Conservation (phyloP, 345 rosid genomes). For the Gossypium sturtianum region DNA sequence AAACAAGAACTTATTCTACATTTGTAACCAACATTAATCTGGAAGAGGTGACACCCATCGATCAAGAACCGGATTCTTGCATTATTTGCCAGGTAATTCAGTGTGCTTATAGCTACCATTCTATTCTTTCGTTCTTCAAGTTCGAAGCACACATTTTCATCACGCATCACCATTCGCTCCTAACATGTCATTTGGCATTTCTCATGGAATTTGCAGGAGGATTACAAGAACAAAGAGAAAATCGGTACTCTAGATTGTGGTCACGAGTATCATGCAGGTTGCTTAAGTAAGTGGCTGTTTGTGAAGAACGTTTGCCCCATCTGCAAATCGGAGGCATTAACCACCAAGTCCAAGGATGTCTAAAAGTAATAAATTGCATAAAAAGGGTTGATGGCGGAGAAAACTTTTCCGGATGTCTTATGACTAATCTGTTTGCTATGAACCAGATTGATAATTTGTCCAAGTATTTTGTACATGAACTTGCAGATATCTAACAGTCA, state of each 20-base stretch:
- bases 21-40: constrained; percentile 35
- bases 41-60: constrained; percentile 50
- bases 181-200: not conserved
- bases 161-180: not conserved
- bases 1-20: constrained; percentile 40
- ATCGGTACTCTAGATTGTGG: constrained; percentile 71
- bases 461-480: constrained; percentile 40
- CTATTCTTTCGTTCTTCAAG: not conserved
- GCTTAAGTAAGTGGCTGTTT: constrained; percentile 83
- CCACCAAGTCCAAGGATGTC: constrained; percentile 15
- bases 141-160: not conserved
- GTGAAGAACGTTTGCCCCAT: constrained; percentile 81
- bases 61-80: constrained; percentile 61
- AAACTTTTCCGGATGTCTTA: constrained; percentile 16
- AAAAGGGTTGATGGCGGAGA: constrained; percentile 14
- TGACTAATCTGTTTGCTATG: constrained; percentile 26
- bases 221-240: constrained; percentile 44
- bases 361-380: constrained; percentile 7
- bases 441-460: constrained; percentile 22
- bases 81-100: constrained; percentile 57
- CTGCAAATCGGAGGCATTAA: constrained; percentile 81
- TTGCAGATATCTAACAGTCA: constrained; percentile 25
- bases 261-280: constrained; percentile 72
- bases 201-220: constrained; percentile 42
- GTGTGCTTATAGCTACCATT: too few species aligned